These are phyloP conservation scores for Claviceps sp. DNA, from an alignment of 2,329 filamentous ascomycete species.

Conservation along the genomic window DNA sequence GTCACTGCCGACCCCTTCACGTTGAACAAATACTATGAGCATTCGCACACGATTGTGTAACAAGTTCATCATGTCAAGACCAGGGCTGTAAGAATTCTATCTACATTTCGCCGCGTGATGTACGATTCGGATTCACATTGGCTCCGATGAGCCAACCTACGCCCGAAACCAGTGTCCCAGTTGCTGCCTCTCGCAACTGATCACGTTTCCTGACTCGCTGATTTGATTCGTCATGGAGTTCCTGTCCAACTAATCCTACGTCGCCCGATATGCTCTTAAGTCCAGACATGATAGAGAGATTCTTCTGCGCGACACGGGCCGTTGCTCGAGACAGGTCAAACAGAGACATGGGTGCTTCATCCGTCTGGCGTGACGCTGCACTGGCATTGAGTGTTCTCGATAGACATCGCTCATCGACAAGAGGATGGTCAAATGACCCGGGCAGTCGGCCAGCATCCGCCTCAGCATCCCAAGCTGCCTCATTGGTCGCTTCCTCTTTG, in stretches of 20 bases:
- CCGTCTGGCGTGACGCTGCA: constrained; percentile 22
- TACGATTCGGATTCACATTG: constrained; percentile 15
- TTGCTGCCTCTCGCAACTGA: constrained; percentile 51
- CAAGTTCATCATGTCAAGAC: not conserved
- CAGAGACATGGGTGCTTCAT: constrained; percentile 50
- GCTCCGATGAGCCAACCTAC: constrained; percentile 57
- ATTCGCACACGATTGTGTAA: not conserved
- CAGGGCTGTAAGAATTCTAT: not conserved
- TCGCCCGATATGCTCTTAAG: constrained; percentile 24
- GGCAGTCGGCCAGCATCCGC: constrained; percentile 46
- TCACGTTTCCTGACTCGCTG: constrained; percentile 55
- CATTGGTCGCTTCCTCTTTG: constrained; percentile 52
- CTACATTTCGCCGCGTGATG: not conserved
- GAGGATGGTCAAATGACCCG: constrained; percentile 34
- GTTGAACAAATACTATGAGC: not conserved
- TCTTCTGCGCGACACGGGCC: constrained; percentile 43
- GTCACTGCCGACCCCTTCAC: not conserved
- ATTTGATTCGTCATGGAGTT: constrained; percentile 15
- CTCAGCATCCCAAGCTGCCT: constrained; percentile 56
- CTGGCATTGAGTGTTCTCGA: constrained; percentile 22
- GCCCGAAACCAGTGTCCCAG: constrained; percentile 52
- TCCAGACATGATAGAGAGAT: constrained; percentile 41
- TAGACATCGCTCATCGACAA: constrained; percentile 12
- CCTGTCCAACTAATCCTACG: constrained; percentile 2
- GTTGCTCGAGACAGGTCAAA: constrained; percentile 52